phyloP scores from a whole-genome alignment of 108 stramenopile species.

The Nitzschia palea region DNA sequence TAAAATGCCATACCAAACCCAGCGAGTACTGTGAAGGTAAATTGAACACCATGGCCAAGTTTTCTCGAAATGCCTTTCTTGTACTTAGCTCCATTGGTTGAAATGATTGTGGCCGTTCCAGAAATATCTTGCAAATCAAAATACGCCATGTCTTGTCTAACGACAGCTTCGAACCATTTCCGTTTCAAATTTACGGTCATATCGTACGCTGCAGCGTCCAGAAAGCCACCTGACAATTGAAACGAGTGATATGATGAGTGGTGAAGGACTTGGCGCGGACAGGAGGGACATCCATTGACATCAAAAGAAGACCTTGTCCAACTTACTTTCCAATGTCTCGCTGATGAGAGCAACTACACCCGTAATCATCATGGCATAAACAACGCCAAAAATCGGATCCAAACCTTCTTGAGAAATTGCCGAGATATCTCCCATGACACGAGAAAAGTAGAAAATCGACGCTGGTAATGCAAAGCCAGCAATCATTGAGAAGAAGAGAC shows the following conservation, averaged over 20 bases:
- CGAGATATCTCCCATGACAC: slow-evolving; percentile 45
- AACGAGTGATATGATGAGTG: too few species aligned
- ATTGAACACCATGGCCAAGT: slow-evolving; percentile 41
- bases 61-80: slow-evolving; percentile 44
- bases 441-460: slow-evolving; percentile 46
- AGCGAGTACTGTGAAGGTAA: slow-evolving; percentile 35
- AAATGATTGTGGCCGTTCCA: slow-evolving; percentile 41
- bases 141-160: slow-evolving; percentile 60
- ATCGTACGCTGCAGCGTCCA: slow-evolving; percentile 42
- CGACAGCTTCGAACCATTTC: slow-evolving; percentile 53
- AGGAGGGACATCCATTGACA: too few species aligned
- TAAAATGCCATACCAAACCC: slow-evolving; percentile 46
- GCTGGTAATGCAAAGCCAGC: slow-evolving; percentile 13
- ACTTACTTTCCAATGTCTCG: slow-evolving; percentile 37
- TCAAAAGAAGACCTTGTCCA: too few species aligned
- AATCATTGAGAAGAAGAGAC: background rate
- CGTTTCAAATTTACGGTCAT: slow-evolving; percentile 40
- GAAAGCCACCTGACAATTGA: slow-evolving; percentile 14
- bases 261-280: too few species aligned
- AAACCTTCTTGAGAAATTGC: slow-evolving; percentile 30
- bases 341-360: slow-evolving; percentile 36
- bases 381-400: slow-evolving; percentile 27
- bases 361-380: slow-evolving; percentile 44
- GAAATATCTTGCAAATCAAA: slow-evolving; percentile 54
- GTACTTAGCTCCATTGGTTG: slow-evolving; percentile 41